Evolutionary conservation across 2,329 filamentous ascomycete species (phyloP).

Genomic region (Colletotrichum neosansevieriae): DNA sequence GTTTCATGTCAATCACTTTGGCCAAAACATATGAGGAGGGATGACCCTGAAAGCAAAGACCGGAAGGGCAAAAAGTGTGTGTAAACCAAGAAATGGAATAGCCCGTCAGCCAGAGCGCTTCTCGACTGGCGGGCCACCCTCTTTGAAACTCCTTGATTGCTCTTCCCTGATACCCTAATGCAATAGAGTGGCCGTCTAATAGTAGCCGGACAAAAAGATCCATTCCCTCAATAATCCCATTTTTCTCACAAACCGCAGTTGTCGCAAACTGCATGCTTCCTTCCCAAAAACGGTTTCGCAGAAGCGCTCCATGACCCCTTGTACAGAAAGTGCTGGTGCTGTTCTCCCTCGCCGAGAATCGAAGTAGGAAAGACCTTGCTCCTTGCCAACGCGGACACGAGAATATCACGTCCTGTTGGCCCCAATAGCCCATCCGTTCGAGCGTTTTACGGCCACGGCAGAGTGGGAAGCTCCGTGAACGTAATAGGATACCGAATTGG

Average conservation of each 20-base stretch:
- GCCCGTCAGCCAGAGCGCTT: conserved; percentile 38
- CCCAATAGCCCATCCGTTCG: conserved; percentile 6
- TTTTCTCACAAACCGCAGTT: conserved; percentile 23
- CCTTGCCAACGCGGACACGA: conserved; percentile 10
- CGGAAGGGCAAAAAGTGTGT: not conserved
- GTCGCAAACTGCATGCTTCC: conserved; percentile 13
- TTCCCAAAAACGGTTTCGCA: conserved; percentile 20
- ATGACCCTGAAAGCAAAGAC: conserved; percentile 13
- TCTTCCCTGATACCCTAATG: conserved; percentile 38
- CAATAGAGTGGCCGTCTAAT: conserved; percentile 30
- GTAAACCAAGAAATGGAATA: conserved; percentile 21
- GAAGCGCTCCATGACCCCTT: conserved; percentile 30
- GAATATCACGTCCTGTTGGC: conserved; percentile 11
- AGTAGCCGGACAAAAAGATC: conserved; percentile 20
- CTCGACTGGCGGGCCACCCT: conserved; percentile 32
- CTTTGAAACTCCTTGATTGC: conserved; percentile 35
- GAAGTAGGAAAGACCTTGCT: conserved; percentile 21
- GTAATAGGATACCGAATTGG: conserved; percentile 27
- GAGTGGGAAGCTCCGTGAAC: not conserved
- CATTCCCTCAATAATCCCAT: conserved; percentile 21
- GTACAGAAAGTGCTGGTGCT: conserved; percentile 32
- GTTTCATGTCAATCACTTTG: conserved; percentile 37
- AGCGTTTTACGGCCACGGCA: conserved; percentile 14
- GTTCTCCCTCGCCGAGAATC: conserved; percentile 32
- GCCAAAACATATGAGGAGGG: conserved; percentile 30